Base-by-base conservation (phyloP, 805 yeast genomes). In the Komagataella ulmi region DNA sequence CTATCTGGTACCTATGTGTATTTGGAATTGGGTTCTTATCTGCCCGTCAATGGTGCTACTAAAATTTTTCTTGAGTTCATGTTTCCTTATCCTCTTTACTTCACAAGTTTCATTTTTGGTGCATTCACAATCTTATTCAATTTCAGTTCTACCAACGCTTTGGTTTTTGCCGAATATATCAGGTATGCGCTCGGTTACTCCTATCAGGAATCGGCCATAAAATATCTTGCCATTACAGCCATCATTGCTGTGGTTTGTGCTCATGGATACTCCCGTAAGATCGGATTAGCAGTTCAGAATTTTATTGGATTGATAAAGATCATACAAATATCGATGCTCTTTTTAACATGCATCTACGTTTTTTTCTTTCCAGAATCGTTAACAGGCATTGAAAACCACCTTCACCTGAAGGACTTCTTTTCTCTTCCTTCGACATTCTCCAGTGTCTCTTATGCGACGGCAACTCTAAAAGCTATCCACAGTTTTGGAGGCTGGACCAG, bases 21-120 rank as follows among this genome's bases (percentile, higher is more conserved):
- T 58, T 61, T 83, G 49, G 88, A 83, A 58, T 62, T 82, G 51
- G 88, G 88, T 0, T 75, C 84, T 3, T 71, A 79, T 61, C 66
- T 81, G n/a, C 88, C 88, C 0, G 68, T 82, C 52, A 79, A 80
- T 53, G 88, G 89, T 3, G 88, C 88, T 0, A 74, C 82, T 5
- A 83, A 83, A 58, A 79, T 76, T 17, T 83, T 82, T 54, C 61
- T 83, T 51, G 88, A 82, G 57, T 76, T 72, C 54, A 75, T 81
- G 10, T 83, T 79, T 59, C 74, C 75, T 14, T 70, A 61, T 50
- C 88, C 88, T 0, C 65, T 63, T 48, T 64, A 75, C 58, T 55
- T 75, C 51, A 65, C 71, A 3, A 67, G 73, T 17, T 74, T 71
- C 17, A 64, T 69, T 1, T 67, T 70, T 51, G 71, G 71, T 53